A percentile compares a stretch with the other conserved stretches of the same genome.
Evolutionary conservation across 805 yeast species (phyloP).

Genomic region (Naumovozyma dairenensis): DNA sequence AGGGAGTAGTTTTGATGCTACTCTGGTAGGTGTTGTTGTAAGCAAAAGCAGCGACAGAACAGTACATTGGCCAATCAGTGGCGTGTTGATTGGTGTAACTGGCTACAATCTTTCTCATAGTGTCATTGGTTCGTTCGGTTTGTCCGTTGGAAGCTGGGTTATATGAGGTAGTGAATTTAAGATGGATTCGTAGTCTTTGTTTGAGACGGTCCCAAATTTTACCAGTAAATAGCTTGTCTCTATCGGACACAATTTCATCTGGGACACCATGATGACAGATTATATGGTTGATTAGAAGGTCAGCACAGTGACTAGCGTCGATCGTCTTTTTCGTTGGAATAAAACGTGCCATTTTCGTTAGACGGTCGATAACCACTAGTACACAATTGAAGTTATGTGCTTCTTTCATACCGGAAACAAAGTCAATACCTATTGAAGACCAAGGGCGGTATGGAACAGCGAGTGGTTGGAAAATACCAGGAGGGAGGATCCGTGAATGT

Average conservation of each 20-base stretch:
- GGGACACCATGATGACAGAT: slow-evolving; percentile 1
- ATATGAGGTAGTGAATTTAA: not conserved
- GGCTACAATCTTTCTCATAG: not conserved
- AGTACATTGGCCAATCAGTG: not conserved
- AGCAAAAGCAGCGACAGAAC: not conserved
- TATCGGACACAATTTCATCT: not conserved
- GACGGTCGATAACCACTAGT: slow-evolving; percentile 1
- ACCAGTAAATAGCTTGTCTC: not conserved
- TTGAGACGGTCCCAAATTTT: not conserved
- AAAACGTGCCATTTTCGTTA: not conserved
- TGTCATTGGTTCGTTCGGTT: not conserved
- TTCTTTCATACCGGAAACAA: slow-evolving; percentile 1
- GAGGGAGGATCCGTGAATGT: not conserved
- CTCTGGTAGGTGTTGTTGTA: not conserved
- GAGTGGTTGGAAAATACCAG: slow-evolving; percentile 1
- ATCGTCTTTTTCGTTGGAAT: not conserved
- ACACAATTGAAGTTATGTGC: not conserved
- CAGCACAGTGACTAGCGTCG: not conserved
- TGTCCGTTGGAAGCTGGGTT: not conserved
- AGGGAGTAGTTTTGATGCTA: not conserved
- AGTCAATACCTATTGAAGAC: slow-evolving; percentile 1
- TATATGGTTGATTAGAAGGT: not conserved
- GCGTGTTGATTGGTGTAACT: not conserved
- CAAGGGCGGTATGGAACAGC: slow-evolving; percentile 1
- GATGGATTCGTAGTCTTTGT: not conserved